phyloP scores from a whole-genome alignment of 2,329 filamentous ascomycete genomes.

The Myotisia sp. region DNA sequence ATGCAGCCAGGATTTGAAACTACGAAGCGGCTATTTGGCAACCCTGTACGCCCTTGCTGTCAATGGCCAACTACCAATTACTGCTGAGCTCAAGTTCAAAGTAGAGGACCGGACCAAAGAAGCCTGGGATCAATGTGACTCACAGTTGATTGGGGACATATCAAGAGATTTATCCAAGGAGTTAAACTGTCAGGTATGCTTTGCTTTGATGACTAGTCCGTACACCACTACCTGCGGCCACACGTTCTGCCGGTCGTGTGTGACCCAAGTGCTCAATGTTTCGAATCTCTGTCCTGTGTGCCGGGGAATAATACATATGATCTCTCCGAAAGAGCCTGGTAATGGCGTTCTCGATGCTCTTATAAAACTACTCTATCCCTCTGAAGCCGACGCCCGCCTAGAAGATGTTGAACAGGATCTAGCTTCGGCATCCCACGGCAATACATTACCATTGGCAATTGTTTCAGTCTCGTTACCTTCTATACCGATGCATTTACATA shows the following conservation, averaged over 20 bases:
- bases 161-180: slow-evolving; percentile 52
- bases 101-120: slow-evolving; percentile 18
- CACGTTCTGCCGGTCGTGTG: slow-evolving; percentile 71
- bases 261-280: slow-evolving; percentile 63
- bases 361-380: slow-evolving; percentile 54
- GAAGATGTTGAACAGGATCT: slow-evolving; percentile 45
- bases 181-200: slow-evolving; percentile 81
- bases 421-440: slow-evolving; percentile 38
- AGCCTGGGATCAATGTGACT: slow-evolving; percentile 27
- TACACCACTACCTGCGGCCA: slow-evolving; percentile 77
- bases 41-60: slow-evolving; percentile 38
- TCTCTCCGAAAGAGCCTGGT: slow-evolving; percentile 35
- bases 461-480: slow-evolving; percentile 62
- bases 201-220: slow-evolving; percentile 65
- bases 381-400: slow-evolving; percentile 46
- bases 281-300: slow-evolving; percentile 69
- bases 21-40: slow-evolving; percentile 1
- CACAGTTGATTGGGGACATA: slow-evolving; percentile 41
- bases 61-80: slow-evolving; percentile 44
- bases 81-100: slow-evolving; percentile 22
- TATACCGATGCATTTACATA: slow-evolving; percentile 73
- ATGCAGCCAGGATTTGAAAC: background rate
- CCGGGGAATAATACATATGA: slow-evolving; percentile 47
- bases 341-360: slow-evolving; percentile 53
- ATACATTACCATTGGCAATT: slow-evolving; percentile 54